A percentile compares a stretch with the other conserved stretches of the same genome.
Evolutionary conservation across 106 monocot species (phyloP).

Genomic region (Allium cepa): DNA sequence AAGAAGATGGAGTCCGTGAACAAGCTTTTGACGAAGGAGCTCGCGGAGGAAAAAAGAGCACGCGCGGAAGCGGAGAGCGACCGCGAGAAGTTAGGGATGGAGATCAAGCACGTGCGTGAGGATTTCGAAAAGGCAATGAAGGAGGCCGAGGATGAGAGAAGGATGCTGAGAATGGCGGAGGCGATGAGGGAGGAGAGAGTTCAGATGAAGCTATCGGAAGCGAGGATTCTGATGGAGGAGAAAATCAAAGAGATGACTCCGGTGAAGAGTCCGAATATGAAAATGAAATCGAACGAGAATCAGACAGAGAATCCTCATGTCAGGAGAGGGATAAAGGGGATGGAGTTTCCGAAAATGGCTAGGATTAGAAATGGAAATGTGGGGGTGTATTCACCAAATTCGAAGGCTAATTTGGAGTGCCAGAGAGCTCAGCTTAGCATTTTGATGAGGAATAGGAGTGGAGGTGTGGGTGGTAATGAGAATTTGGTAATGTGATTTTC

Average conservation of each 20-base stretch:
- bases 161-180: conserved; percentile 14
- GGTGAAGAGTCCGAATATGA: background rate
- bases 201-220: conserved; percentile 7
- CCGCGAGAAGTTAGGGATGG: conserved; percentile 18
- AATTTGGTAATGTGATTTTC: conserved; percentile 22
- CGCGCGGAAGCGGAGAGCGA: conserved; percentile 18
- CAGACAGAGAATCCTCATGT: conserved; percentile 84
- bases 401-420: conserved; percentile 41
- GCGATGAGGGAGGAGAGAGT: conserved; percentile 11
- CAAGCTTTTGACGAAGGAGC: conserved; percentile 24
- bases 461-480: conserved; percentile 5
- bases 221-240: conserved; percentile 4
- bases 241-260: conserved; percentile 37
- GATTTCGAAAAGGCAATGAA: conserved; percentile 24
- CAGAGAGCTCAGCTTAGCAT: conserved; percentile 47
- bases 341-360: conserved; percentile 61
- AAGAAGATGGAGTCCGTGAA: conserved; percentile 31
- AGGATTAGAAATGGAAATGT: conserved; percentile 3
- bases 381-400: conserved; percentile 5
- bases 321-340: conserved; percentile 74
- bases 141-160: conserved; percentile 24
- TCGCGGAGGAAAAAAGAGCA: conserved; percentile 13
- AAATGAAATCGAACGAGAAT: conserved; percentile 5
- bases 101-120: conserved; percentile 4
- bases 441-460: conserved; percentile 21